These are phyloP conservation scores for Cyamopsis tetragonoloba DNA, from an alignment of 306 rosid genomes.

Conservation along the genomic window DNA sequence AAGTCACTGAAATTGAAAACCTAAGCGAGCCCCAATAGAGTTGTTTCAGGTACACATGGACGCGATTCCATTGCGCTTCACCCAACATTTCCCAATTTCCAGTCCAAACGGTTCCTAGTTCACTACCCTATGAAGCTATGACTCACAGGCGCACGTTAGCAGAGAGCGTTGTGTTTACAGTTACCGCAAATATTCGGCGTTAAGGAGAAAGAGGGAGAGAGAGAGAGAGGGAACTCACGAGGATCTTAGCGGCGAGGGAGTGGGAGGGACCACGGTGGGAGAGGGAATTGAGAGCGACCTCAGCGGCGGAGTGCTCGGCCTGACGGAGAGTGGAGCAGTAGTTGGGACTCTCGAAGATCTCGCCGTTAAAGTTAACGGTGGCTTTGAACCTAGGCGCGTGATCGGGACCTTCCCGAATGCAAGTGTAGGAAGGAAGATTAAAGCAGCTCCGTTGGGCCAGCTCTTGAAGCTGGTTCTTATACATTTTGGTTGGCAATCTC, in stretches of 20 bases:
- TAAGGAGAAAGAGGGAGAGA: background rate
- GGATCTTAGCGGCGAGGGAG: constrained; percentile 82
- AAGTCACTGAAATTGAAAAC: constrained; percentile 3
- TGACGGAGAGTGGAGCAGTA: constrained; percentile 81
- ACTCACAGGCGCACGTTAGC: constrained; percentile 33
- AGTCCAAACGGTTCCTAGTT: no score
- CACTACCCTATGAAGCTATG: no score
- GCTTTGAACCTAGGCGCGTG: constrained; percentile 95
- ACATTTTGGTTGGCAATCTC: constrained; percentile 53
- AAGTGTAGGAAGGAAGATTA: constrained; percentile 82
- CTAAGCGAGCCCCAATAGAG: background rate
- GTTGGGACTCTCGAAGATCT: constrained; percentile 77
- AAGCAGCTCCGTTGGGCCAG: constrained; percentile 98
- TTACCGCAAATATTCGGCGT: background rate
- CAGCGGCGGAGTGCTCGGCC: constrained; percentile 91
- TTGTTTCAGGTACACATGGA: background rate
- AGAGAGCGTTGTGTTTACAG: background rate
- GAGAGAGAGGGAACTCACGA: constrained; percentile 40
- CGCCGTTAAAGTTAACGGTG: constrained; percentile 83
- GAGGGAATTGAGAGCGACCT: constrained; percentile 73
- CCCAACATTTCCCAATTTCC: background rate
- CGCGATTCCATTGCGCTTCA: background rate
- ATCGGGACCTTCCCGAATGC: constrained; percentile 91
- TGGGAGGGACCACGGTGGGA: constrained; percentile 75
- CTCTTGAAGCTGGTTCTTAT: constrained; percentile 98